Conservation (phyloP, 805 yeast species). For the Yueomyces sp. region DNA sequence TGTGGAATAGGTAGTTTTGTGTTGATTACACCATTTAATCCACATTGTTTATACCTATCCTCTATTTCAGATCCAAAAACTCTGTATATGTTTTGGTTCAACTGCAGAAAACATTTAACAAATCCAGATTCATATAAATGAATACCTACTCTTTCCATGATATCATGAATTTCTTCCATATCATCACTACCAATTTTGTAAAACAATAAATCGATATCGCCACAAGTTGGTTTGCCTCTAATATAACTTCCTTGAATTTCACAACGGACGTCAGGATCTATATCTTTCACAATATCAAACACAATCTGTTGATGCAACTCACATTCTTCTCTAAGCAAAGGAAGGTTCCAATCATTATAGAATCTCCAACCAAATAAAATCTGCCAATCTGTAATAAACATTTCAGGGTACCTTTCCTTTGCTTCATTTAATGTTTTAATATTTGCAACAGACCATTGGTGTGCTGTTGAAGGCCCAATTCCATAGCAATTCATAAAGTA, state of each 20-base stretch:
- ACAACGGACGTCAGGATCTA: constrained; percentile 10
- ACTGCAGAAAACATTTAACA: constrained; percentile 16
- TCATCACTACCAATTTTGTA: constrained; percentile 16
- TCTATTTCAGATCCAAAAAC: constrained; percentile 4
- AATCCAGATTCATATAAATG: constrained; percentile 9
- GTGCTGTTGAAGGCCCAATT: constrained; percentile 18
- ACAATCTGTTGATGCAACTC: constrained; percentile 11
- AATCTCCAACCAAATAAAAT: constrained; percentile 21
- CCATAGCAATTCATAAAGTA: constrained; percentile 20
- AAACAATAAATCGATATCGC: constrained; percentile 22
- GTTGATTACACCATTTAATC: background rate
- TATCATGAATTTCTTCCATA: constrained; percentile 7
- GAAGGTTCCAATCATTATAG: constrained; percentile 20
- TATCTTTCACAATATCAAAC: constrained; percentile 4
- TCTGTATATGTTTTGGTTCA: constrained; percentile 6
- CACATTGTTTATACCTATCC: constrained; percentile 4
- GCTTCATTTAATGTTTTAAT: constrained; percentile 11
- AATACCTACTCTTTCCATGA: constrained; percentile 11
- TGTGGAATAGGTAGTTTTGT: background rate
- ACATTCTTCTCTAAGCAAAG: constrained; percentile 16
- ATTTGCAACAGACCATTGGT: constrained; percentile 12
- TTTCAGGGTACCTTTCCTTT: constrained; percentile 7
- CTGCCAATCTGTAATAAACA: constrained; percentile 15
- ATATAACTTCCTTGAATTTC: constrained; percentile 21
- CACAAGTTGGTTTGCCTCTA: constrained; percentile 15